Evolutionary conservation across 257 asterid species (phyloP), one percentile per base, ranked within the genome.

Genomic region (Leonotis leonurus): DNA sequence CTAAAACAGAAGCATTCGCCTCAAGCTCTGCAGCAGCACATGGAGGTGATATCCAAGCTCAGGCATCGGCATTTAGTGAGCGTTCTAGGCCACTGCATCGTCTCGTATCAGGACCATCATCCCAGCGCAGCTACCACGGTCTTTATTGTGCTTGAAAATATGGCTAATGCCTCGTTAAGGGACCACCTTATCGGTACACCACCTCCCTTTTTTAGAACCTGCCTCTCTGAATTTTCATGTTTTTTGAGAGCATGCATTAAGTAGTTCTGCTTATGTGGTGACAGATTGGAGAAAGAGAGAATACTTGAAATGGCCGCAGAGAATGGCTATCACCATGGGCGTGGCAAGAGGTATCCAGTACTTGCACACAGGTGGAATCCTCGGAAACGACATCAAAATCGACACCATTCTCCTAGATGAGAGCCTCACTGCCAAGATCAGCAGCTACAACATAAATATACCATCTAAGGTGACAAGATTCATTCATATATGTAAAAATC

Each of bases 11-110:
- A 84, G 86, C 85, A 82, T 73, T 83, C 99, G 36, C 56, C 88
- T 11, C 88, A 87, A 71, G 82, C 82, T 64, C 89, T 93, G 67
- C 89, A 93, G 59, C 87, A 87, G 67, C 99, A 93, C 81, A 89
- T 87, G 92, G 99, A 93, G 65, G 78, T 85, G 43, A 77, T 89
- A 56, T 89, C 97, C 26, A 89, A 82, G 85, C 85, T 93, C 60
- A 89, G 99, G 77, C 96, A 93, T 62, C 70, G 96, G 55, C 94
- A 89, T 78, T 67, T 93, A 59, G 95, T 89, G 25, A 89, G 97
- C 69, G 95, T 89, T 37, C 79, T 93, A 1, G 97, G 99, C 9
- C 99, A 93, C 80, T 87, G 96, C 82, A 80, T 81, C 45, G 95
- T 81, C 65, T 74, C 95, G 4, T 84, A 90, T 76, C 96, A 87